These are phyloP conservation scores for Malassezia psittaci DNA, from an alignment of 1,284 basidiomycete genomes.

Conservation along the genomic window DNA sequence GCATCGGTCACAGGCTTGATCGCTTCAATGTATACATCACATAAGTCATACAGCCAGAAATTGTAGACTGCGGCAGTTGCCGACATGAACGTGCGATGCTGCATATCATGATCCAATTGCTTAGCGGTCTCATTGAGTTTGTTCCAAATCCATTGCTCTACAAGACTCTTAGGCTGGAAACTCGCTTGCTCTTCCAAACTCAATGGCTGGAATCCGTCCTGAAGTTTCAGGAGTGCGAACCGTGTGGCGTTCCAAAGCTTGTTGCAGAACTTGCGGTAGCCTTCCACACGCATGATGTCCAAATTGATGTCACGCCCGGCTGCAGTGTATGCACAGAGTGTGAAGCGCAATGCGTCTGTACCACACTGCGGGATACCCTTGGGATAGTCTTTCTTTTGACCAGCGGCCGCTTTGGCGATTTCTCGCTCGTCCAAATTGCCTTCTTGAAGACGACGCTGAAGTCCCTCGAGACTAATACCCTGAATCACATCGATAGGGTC, in stretches of 20 bases:
- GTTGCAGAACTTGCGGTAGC: constrained; percentile 97
- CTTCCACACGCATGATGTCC: constrained; percentile 92
- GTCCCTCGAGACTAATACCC: constrained; percentile 68
- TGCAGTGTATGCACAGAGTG: constrained; percentile 80
- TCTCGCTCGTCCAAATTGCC: constrained; percentile 94
- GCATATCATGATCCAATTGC: constrained; percentile 66
- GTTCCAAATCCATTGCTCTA: constrained; percentile 91
- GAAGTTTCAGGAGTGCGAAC: constrained; percentile 58
- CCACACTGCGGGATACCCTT: constrained; percentile 99
- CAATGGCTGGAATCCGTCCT: constrained; percentile 37
- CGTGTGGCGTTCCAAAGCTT: constrained; percentile 99
- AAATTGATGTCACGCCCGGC: constrained; percentile 55
- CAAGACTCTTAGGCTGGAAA: constrained; percentile 64
- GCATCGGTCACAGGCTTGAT: constrained; percentile 73
- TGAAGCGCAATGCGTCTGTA: constrained; percentile 89
- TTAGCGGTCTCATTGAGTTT: constrained; percentile 74
- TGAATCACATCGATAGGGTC: constrained; percentile 94
- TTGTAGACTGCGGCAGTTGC: constrained; percentile 77
- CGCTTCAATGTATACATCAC: constrained; percentile 88
- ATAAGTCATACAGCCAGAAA: constrained; percentile 97
- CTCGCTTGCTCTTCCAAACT: constrained; percentile 49
- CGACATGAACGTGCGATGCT: constrained; percentile 80
- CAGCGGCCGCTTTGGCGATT: constrained; percentile 76
- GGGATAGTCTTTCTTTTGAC: constrained; percentile 98
- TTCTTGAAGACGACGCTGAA: constrained; percentile 75